Evolutionary conservation across 2,329 filamentous ascomycete species (phyloP).

Genomic region (Alternaria arborescens): DNA sequence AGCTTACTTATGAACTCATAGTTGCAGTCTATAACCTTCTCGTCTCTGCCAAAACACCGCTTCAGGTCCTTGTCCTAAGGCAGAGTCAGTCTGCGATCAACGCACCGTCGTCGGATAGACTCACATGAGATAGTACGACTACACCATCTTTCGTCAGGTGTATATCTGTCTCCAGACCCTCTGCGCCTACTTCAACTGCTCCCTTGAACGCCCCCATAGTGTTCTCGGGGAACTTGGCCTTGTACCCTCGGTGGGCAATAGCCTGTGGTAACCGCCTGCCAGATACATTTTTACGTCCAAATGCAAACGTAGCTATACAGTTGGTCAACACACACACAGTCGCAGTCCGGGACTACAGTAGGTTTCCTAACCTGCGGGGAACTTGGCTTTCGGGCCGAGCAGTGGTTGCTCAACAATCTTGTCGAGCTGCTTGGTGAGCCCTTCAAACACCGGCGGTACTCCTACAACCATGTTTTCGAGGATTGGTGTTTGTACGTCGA

Average conservation of each 20-base stretch:
- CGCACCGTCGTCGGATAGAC: slow-evolving; percentile 19
- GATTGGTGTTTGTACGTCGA: slow-evolving; percentile 44
- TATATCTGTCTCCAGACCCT: slow-evolving; percentile 88
- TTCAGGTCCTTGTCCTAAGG: slow-evolving; percentile 75
- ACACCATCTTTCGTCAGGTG: slow-evolving; percentile 84
- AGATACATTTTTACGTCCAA: slow-evolving; percentile 46
- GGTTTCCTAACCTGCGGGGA: slow-evolving; percentile 34
- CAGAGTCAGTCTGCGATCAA: slow-evolving; percentile 14
- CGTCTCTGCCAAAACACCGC: slow-evolving; percentile 80
- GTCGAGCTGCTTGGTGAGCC: slow-evolving; percentile 45
- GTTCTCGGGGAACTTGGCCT: slow-evolving; percentile 83
- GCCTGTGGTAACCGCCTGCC: slow-evolving; percentile 67
- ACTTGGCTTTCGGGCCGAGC: slow-evolving; percentile 41
- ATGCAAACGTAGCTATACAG: slow-evolving; percentile 45
- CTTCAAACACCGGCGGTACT: slow-evolving; percentile 48
- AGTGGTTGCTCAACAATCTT: slow-evolving; percentile 48
- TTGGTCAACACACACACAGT: slow-evolving; percentile 22
- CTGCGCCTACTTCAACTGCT: slow-evolving; percentile 76
- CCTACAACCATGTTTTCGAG: slow-evolving; percentile 50
- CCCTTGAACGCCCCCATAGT: slow-evolving; percentile 79
- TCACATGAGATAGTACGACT: slow-evolving; percentile 83
- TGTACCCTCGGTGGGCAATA: slow-evolving; percentile 83
- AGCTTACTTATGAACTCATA: slow-evolving; percentile 77
- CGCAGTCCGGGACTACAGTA: background rate
- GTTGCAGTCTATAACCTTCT: slow-evolving; percentile 76